Conservation (phyloP, 805 yeast species). For the Lipomyces mesembrius region DNA sequence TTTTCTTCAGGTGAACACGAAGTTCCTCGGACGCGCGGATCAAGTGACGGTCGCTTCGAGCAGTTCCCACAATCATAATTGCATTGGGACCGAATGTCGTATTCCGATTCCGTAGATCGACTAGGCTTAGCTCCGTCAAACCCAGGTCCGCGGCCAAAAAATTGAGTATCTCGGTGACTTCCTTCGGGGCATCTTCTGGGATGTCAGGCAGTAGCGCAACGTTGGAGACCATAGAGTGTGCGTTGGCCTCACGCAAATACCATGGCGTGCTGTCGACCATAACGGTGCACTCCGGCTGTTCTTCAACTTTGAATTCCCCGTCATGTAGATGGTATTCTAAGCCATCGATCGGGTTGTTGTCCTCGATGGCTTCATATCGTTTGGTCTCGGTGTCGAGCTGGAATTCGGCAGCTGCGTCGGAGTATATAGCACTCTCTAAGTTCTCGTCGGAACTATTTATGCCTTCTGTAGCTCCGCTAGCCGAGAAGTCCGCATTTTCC, state of each 20-base stretch:
- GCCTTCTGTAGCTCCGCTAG: background rate
- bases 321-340: conserved; percentile 30
- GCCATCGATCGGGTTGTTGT: conserved; percentile 15
- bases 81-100: conserved; percentile 50
- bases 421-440: background rate
- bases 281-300: conserved; percentile 1
- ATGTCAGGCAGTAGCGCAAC: conserved; percentile 55
- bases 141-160: conserved; percentile 67
- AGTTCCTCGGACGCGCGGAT: conserved; percentile 69
- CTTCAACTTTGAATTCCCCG: conserved; percentile 20
- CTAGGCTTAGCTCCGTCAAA: conserved; percentile 61
- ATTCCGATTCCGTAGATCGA: conserved; percentile 61
- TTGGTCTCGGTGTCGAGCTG: conserved; percentile 16
- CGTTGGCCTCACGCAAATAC: conserved; percentile 26
- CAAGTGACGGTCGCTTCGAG: conserved; percentile 76
- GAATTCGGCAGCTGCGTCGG: background rate
- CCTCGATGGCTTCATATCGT: conserved; percentile 15
- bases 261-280: conserved; percentile 26
- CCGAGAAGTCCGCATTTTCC: background rate
- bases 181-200: conserved; percentile 63
- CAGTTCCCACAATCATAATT: conserved; percentile 69
- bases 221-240: conserved; percentile 22
- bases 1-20: conserved; percentile 61
- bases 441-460: background rate
- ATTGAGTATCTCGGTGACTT: conserved; percentile 53